Evolutionary conservation across 257 asterid species (phyloP), one percentile per base, ranked within the genome.

Genomic region (Coffea eugenioides): DNA sequence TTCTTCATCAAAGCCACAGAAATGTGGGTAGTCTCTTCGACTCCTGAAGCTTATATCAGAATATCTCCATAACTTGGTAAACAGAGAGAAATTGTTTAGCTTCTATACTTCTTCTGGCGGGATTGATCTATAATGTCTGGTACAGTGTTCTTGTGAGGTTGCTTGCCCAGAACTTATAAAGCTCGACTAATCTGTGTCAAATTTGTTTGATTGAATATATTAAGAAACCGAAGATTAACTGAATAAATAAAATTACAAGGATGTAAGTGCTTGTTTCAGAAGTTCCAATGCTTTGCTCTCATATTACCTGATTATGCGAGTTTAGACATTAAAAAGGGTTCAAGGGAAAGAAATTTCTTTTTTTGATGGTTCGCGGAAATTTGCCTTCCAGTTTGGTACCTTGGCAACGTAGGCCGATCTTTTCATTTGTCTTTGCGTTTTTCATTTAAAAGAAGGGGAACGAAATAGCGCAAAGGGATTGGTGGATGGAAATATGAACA

Each of bases 91-190:
- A 65, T 71, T 59, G 79, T 66, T 27, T 70, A 71, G 41, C 67
- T 54, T 15, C 36, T 51, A 61, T 51, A 57, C 76, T 54, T 36
- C 54, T 45, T 66, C 45, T 67, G 31, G 68, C 66, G 54, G 51
- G 77, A 65, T 59, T 62, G 34, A 74, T 64, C 41, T n/a, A 21
- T 39, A 66, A 27, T 77, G 39, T 64, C 68, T 65, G 75, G 36
- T 80, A 34, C 64, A 67, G 76, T 75, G 71, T 62, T 79, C 75
- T 70, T 61, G 81, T 82, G 73, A 48, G 54, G 59, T 56, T 78
- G 76, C 80, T 56, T 82, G 77, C 64, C 39, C 11, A n/a, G 78
- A 72, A 82, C 72, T 49, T 82, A 69, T 69, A 43, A 41, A 79
- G 76, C 77, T 62, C 31, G 82, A 71, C 68, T 79, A 41, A 52